phyloP scores from a whole-genome alignment of 768 basidiomycete species.

The Kwoniella europaea region DNA sequence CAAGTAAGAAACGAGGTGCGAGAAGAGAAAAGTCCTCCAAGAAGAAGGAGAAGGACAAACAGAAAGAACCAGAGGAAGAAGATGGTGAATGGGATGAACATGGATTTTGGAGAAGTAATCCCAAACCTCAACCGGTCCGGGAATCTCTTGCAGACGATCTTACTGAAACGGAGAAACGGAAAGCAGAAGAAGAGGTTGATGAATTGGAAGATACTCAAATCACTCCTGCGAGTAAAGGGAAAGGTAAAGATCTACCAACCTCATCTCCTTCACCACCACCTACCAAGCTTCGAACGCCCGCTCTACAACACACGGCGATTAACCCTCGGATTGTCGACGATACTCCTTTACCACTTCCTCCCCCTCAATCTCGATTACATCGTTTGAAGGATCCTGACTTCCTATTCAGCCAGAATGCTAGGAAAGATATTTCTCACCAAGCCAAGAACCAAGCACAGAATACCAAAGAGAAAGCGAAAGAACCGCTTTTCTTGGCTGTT shows the following conservation, averaged over 20 bases:
- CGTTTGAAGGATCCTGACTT: not conserved
- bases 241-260: not conserved
- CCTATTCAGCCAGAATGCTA: not conserved
- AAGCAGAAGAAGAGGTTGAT: not conserved
- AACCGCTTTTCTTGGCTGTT: slow-evolving; percentile 14
- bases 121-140: not conserved
- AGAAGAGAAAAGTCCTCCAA: not conserved
- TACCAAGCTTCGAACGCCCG: slow-evolving; percentile 7
- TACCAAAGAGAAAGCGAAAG: not conserved
- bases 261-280: slow-evolving; percentile 9
- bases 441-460: not conserved
- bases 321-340: not conserved
- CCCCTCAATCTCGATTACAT: not conserved
- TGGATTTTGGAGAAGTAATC: slow-evolving; percentile 2
- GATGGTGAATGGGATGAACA: slow-evolving; percentile 11
- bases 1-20: not conserved
- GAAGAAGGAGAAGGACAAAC: not conserved
- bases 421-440: not conserved
- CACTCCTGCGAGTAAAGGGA: not conserved
- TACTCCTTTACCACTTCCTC: not conserved
- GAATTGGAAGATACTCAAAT: not conserved
- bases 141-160: too few species aligned
- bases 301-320: not conserved
- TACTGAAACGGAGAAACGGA: not conserved
- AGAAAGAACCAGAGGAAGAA: slow-evolving; percentile 1